Evolutionary conservation across 2,329 filamentous ascomycete species (phyloP).

Genomic region (Pseudogymnoascus sp.): DNA sequence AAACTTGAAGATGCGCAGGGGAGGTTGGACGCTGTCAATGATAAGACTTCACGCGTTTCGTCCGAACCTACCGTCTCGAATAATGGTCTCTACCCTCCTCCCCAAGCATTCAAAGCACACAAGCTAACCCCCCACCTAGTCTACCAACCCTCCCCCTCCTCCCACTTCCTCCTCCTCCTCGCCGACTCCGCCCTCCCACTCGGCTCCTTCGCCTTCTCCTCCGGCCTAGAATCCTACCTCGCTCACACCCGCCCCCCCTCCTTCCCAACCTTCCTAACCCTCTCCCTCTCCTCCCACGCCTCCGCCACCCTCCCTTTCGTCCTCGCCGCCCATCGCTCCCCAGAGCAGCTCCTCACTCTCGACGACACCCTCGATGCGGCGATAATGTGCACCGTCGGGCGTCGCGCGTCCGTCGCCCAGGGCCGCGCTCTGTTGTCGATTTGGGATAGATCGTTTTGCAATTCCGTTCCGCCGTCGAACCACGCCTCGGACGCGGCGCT

Average conservation of each 20-base stretch:
- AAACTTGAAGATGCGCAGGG: conserved; percentile 35
- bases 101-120: neutral
- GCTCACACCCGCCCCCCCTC: conserved; percentile 52
- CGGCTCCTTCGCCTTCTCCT: conserved; percentile 82
- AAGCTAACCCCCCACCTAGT: conserved; percentile 13
- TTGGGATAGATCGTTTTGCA: conserved; percentile 64
- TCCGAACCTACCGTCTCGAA: conserved; percentile 15
- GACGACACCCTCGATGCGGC: conserved; percentile 73
- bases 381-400: conserved; percentile 70
- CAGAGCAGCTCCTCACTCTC: conserved; percentile 44
- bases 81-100: conserved; percentile 14
- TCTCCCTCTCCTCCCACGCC: conserved; percentile 65
- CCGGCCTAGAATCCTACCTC: conserved; percentile 74
- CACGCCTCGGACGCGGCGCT: conserved; percentile 18
- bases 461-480: conserved; percentile 28
- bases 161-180: conserved; percentile 67
- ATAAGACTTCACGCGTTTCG: conserved; percentile 21
- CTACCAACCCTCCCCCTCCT: conserved; percentile 19
- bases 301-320: conserved; percentile 69
- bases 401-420: conserved; percentile 67
- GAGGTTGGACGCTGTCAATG: conserved; percentile 34
- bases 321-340: conserved; percentile 56
- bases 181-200: conserved; percentile 76
- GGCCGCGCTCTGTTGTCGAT: conserved; percentile 67
- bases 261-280: conserved; percentile 60